Base-by-base conservation (phyloP, 1,139 yeast species). In the Barnettozyma hawaiiensis region DNA sequence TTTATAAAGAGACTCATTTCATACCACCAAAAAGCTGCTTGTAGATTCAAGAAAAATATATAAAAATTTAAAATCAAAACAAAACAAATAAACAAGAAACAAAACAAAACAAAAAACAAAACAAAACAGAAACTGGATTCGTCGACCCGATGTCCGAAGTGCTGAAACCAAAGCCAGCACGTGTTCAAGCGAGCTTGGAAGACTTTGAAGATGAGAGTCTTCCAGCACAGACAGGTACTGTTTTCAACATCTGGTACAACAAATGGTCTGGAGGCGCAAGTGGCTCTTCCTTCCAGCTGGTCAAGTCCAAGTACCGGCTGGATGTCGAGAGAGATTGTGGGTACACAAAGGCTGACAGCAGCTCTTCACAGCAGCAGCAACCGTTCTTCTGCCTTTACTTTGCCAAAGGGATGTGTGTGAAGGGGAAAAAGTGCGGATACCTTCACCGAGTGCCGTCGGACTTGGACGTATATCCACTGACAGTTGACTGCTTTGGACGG, bases 401-500 rank as follows among this genome's bases (percentile, higher is more conserved):
- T 65, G 92, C 96, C 6, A 75, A 90, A 43, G 98, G 98, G 0
- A 75, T 86, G 61, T 92, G 98, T 59, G 75, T 78, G 43, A 70
- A 77, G 49, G 97, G 96, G 4, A 73, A 72, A 44, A 73, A 76
- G 39, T 92, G 98, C 61, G 75, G 73, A 27, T 89, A 78, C 60
- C 65, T 82, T 39, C 98, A 92, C 61, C 67, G 96, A 39, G 59
- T 85, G 14, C 98, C 98, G 0, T 62, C 60, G 1, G 71, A 69
- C 6, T 54, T 60, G 6, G 80, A 75, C 51, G 50, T 60, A 21
- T 66, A 67, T 45, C 70, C 81, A 1, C 75, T 80, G 11, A 81
- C 87, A 2, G 76, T 80, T 32, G 98, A 92, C 63, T 90, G 97
- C 56, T 92, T 92, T 69, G 97, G 97, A 0, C 68, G 98, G 45